Percentiles rank a stretch among this genome's conserved stretches.
Conservation (phyloP, 208 protist species). For the Acanthamoeba lenticulata region DNA sequence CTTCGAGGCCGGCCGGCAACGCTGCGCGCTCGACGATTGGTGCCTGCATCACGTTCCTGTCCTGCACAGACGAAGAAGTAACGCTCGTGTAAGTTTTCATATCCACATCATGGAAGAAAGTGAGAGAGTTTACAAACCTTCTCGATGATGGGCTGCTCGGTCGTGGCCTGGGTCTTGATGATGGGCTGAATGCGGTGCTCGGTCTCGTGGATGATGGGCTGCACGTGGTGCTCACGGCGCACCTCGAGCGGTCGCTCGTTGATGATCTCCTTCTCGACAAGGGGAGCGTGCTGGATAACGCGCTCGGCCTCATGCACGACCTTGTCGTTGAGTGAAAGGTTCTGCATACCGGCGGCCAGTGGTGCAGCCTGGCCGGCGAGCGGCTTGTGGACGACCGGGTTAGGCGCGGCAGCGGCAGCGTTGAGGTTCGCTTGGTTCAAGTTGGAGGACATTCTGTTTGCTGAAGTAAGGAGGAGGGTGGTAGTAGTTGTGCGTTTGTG, state of each 20-base stretch:
- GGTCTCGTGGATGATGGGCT: not conserved
- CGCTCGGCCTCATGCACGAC: not conserved
- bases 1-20: not conserved
- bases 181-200: conserved; percentile 29
- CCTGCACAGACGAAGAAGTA: not conserved
- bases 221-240: not conserved
- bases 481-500: not conserved
- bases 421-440: not conserved
- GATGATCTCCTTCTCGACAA: conserved; percentile 4
- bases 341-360: not conserved
- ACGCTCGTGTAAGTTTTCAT: too few relatives aligned
- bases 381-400: not conserved
- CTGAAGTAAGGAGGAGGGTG: not conserved
- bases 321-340: not conserved
- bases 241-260: not conserved
- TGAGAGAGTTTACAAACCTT: too few relatives aligned
- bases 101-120: too few relatives aligned
- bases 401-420: not conserved
- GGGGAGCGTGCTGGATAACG: not conserved
- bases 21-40: not conserved
- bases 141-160: not conserved
- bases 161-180: conserved; percentile 27
- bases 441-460: not conserved
- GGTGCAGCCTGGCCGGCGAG: not conserved
- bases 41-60: not conserved